Percentiles rank a stretch among this genome's conserved stretches.
Conservation (phyloP, 2,329 filamentous ascomycete genomes). For the Diplodia corticola region DNA sequence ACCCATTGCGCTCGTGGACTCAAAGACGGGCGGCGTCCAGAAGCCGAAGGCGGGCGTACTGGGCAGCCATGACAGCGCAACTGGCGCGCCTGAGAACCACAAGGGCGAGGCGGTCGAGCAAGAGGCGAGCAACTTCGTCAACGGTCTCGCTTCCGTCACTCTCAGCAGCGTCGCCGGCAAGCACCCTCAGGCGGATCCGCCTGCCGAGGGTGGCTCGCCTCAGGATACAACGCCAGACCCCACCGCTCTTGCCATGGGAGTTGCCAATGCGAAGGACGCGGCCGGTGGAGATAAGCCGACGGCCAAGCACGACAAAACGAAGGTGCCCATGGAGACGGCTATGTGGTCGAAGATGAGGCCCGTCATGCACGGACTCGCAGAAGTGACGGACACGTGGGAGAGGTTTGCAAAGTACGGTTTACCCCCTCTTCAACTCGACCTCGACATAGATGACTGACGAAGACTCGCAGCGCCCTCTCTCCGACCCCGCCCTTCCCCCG, state of each 20-base stretch:
- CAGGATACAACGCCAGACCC: conserved; percentile 63
- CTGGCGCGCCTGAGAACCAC: conserved; percentile 79
- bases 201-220: conserved; percentile 43
- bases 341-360: conserved; percentile 77
- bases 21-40: conserved; percentile 70
- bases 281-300: conserved; percentile 53
- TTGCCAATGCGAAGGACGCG: conserved; percentile 56
- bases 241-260: conserved; percentile 55
- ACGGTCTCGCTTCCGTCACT: conserved; percentile 69
- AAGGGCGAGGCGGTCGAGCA: conserved; percentile 82
- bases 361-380: conserved; percentile 65
- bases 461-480: conserved; percentile 43
- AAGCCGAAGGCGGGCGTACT: conserved; percentile 75
- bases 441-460: neutral
- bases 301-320: conserved; percentile 69
- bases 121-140: conserved; percentile 79
- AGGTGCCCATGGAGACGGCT: conserved; percentile 71
- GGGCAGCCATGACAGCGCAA: conserved; percentile 73
- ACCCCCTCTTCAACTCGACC: neutral
- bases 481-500: conserved; percentile 51
- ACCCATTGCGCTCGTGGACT: conserved; percentile 70
- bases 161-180: conserved; percentile 76
- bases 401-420: conserved; percentile 60
- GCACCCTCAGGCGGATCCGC: conserved; percentile 66
- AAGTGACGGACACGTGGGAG: conserved; percentile 64